These are phyloP conservation scores for Amaranthus palmeri DNA, from an alignment of 148 eudicot species.

Conservation along the genomic window DNA sequence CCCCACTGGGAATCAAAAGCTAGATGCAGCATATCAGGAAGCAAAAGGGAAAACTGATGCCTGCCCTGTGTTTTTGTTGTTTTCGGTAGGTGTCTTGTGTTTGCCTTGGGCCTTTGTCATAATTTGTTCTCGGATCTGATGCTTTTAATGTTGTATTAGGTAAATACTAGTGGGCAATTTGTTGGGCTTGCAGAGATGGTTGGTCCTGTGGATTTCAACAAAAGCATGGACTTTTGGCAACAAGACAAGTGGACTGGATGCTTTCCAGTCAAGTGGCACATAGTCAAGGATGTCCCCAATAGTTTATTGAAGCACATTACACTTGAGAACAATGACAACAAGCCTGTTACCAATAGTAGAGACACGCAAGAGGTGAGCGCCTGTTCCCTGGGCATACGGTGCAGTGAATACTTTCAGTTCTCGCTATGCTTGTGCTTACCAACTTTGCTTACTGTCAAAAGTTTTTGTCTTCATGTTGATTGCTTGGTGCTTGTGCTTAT, in stretches of 20 bases:
- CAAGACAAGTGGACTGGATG: slow-evolving; percentile 55
- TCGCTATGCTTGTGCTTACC: background rate
- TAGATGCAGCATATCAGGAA: slow-evolving; percentile 48
- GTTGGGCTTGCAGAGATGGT: slow-evolving; percentile 49
- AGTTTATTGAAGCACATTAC: slow-evolving; percentile 46
- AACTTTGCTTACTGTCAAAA: background rate
- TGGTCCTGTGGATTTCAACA: slow-evolving; percentile 41
- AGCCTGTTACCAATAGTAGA: slow-evolving; percentile 52
- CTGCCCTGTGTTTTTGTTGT: slow-evolving; percentile 43
- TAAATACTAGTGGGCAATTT: slow-evolving; percentile 50
- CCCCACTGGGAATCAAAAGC: slow-evolving; percentile 47
- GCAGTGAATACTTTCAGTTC: background rate
- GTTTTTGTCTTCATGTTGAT: background rate
- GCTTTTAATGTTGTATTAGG: slow-evolving; percentile 19
- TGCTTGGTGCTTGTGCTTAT: background rate
- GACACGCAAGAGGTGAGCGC: slow-evolving; percentile 46
- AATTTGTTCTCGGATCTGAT: background rate
- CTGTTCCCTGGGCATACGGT: background rate
- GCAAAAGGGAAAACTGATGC: slow-evolving; percentile 39
- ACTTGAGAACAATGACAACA: slow-evolving; percentile 46
- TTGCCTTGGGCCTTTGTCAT: background rate
- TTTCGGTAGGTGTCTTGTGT: slow-evolving; percentile 33
- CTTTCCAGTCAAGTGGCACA: slow-evolving; percentile 54
- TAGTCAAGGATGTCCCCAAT: slow-evolving; percentile 47
- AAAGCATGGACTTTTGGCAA: slow-evolving; percentile 49